Conservation (phyloP, 2,329 filamentous ascomycete genomes). For the Pseudogymnoascus sp. region DNA sequence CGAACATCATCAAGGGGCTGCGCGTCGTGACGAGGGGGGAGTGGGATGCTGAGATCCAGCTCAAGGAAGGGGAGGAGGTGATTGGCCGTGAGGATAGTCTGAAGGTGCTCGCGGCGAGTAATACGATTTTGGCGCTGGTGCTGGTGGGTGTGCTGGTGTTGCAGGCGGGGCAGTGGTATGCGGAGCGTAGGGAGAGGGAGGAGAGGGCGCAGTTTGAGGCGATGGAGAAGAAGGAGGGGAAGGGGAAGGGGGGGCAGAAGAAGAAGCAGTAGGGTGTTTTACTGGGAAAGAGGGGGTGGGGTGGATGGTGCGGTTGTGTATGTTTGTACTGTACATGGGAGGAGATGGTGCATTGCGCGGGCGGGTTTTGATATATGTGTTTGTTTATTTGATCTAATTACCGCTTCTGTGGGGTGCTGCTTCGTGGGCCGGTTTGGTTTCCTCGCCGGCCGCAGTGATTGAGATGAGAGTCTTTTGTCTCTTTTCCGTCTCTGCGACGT, state of each 20-base stretch:
- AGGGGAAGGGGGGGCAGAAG: conserved; percentile 24
- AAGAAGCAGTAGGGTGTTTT: conserved; percentile 27
- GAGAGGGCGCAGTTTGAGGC: conserved; percentile 59
- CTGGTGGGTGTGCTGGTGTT: conserved; percentile 84
- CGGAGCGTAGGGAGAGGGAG: conserved; percentile 82
- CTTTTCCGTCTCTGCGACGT: not conserved
- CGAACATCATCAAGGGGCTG: conserved; percentile 94
- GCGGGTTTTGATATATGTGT: not conserved
- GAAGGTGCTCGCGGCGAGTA: conserved; percentile 84
- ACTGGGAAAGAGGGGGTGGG: not conserved
- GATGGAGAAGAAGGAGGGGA: conserved; percentile 38
- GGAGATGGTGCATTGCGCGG: not conserved
- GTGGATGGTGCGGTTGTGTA: not conserved
- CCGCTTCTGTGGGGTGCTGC: not conserved
- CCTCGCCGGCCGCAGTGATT: not conserved
- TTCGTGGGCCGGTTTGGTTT: not conserved
- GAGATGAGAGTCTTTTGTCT: not conserved
- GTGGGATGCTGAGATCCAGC: conserved; percentile 26
- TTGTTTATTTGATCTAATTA: not conserved
- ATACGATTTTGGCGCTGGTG: conserved; percentile 90
- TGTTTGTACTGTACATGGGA: not conserved
- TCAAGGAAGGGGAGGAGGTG: conserved; percentile 43
- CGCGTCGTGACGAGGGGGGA: conserved; percentile 68
- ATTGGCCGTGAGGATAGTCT: conserved; percentile 82
- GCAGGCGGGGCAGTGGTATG: conserved; percentile 98